Base-by-base conservation (phyloP, 2,329 filamentous ascomycete genomes). In the Cladosporium sp. region DNA sequence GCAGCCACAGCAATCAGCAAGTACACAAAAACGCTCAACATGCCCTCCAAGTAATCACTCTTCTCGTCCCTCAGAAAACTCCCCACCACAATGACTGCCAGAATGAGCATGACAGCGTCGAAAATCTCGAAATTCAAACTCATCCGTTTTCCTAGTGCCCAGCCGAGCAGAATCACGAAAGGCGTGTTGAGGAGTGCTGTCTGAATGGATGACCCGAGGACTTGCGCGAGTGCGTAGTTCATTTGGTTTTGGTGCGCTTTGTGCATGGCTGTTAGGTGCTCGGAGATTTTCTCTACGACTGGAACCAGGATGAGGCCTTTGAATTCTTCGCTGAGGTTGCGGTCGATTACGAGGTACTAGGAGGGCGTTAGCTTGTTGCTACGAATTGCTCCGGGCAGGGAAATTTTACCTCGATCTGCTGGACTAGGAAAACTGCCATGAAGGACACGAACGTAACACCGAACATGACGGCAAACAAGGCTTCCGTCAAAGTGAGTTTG, bases 141-240 rank as follows among this genome's bases (percentile, higher is more conserved):
- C 79, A 96, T 88, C 7, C 57, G 41, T 59, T 82, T 82, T 49
- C 70, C 69, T 30, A 90, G 69, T 16, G 86, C 84, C 90, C 91
- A 96, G 38, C 85, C 88, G 41, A 94, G 84, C 30, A 95, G 76
- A 30, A 95, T 82, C 4, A 88, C 83, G 3, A 95, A 77, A 0
- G 91, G 90, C 0, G 84, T 88, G 64, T 94, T 95, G 63, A 95
- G 82, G 25, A 95, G 78, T 1, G 90, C 88, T 0, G 91, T 96
- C 70, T 95, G 91, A 52, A 95, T 85, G 0, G 87, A 92, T 2
- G 89, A 84, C 39, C 88, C 89, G 38, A 95, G 81, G 48, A 93
- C 87, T 66, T 95, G 89, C 39, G 87, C 86, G 20, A 93, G 76
- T 0, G 88, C 88, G 66, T 91, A 85, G 71, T 92, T 92, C 77